Evolutionary conservation across 352 stramenopile genomes (phyloP), one percentile per base, ranked within the genome.

Genomic region (Stephanocyclus meneghinianus): DNA sequence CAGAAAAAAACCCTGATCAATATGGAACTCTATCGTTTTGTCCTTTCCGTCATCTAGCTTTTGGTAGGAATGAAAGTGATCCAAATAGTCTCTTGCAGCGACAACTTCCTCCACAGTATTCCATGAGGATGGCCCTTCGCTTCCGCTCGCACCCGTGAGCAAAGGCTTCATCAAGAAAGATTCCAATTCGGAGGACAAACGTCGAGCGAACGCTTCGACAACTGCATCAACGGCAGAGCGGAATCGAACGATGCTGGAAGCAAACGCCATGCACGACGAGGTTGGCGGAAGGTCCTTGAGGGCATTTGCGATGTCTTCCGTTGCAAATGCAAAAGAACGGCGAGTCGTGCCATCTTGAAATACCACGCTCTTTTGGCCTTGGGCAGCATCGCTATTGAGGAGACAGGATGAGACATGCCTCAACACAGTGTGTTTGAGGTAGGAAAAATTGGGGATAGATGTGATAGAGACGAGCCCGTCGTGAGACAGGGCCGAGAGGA

Each of bases 61-160:
- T 45, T 60, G 40, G 44, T 94, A 94, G 8, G 67, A 82, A 72
- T 94, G 90, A 60, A 93, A 93, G 71, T 94, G 90, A 71, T 94
- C 90, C 32, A 94, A 74, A 32, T 91, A 83, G 21, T 92, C 81
- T 35, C 89, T 87, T 42, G 80, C 35, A 2, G 70, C 1, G 9
- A 90, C 77, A 2, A 92, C 47, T 11, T 90, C 81, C 9, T 29
- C 30, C 10, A 88, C 26, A 42, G n/a, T 74, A 10, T 70, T 45
- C 45, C 51, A 83, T 0, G 35, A 40, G 35, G 35, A 40, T 40
- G 35, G 35, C 35, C 35, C 0, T 30, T 35, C 29, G 16, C n/a
- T 21, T 68, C n/a, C 30, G n/a, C n/a, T 32, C 13, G 16, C 30
- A 50, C 16, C 70, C 0, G 53, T 40, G 50, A 76, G 21, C 6